These are phyloP conservation scores for Arthrinium puccinioides DNA, from an alignment of 2,329 filamentous ascomycete species.

Conservation along the genomic window DNA sequence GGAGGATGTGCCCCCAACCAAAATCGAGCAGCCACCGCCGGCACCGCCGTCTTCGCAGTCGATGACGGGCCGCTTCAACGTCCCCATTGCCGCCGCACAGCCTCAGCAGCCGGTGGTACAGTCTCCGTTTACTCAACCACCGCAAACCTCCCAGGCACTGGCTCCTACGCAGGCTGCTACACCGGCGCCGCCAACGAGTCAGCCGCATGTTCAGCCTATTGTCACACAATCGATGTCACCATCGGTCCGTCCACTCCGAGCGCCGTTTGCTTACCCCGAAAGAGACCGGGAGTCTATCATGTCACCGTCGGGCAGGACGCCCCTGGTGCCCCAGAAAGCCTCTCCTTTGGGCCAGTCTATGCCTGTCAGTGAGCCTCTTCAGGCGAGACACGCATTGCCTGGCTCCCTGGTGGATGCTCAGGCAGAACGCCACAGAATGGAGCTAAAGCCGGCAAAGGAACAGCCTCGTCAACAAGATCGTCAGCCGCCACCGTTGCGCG, in stretches of 20 bases:
- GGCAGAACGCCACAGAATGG: constrained; percentile 22
- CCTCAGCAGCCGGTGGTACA: constrained; percentile 12
- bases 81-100: constrained; percentile 34
- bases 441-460: constrained; percentile 23
- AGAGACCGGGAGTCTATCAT: constrained; percentile 26
- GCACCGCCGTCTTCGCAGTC: constrained; percentile 26
- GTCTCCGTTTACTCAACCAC: constrained; percentile 21
- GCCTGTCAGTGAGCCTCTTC: constrained; percentile 16
- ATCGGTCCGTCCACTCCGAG: constrained; percentile 31
- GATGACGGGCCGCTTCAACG: constrained; percentile 33
- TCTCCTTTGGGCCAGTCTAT: constrained; percentile 16
- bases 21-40: constrained; percentile 33
- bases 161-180: constrained; percentile 7
- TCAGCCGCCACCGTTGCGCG: constrained; percentile 19
- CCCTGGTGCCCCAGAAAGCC: constrained; percentile 21
- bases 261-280: constrained; percentile 40
- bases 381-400: constrained; percentile 22
- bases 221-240: constrained; percentile 41
- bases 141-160: constrained; percentile 9
- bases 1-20: constrained; percentile 34
- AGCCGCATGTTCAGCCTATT: constrained; percentile 28
- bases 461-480: constrained; percentile 20
- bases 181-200: constrained; percentile 18
- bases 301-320: constrained; percentile 22
- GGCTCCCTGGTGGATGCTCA: constrained; percentile 20